Conservation (phyloP, 495 filamentous ascomycete genomes). For the Viridothelium virens region DNA sequence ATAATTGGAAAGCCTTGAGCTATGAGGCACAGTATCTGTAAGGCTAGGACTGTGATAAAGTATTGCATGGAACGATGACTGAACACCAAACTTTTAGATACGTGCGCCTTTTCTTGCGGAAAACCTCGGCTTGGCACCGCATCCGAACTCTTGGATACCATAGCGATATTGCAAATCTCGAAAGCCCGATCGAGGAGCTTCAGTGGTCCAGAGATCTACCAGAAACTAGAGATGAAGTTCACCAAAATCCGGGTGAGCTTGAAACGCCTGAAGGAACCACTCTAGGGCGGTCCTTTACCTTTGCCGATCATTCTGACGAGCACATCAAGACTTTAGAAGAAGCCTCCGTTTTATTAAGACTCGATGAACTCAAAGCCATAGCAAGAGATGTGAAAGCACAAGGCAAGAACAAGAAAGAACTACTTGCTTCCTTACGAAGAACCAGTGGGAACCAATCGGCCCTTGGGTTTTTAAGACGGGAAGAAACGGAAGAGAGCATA, state of each 20-base stretch:
- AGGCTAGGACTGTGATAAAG: conserved; percentile 27
- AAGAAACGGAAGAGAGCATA: conserved; percentile 41
- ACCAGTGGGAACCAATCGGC: conserved; percentile 66
- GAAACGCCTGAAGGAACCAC: conserved; percentile 41
- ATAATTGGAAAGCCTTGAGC: conserved; percentile 59
- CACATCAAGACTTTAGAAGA: conserved; percentile 75
- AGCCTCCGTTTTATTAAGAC: conserved; percentile 65
- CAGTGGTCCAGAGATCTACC: conserved; percentile 41
- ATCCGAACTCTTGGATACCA: conserved; percentile 68
- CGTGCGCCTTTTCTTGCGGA: conserved; percentile 87
- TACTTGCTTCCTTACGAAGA: conserved; percentile 61
- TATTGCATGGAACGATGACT: not conserved
- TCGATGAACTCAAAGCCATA: conserved; percentile 79
- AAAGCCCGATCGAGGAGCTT: conserved; percentile 54
- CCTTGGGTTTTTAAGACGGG: conserved; percentile 54
- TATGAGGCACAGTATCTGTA: conserved; percentile 93
- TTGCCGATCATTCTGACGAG: conserved; percentile 69
- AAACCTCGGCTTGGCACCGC: conserved; percentile 91
- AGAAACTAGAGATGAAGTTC: conserved; percentile 33
- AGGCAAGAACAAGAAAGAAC: conserved; percentile 81
- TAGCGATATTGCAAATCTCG: conserved; percentile 70
- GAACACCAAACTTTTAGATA: conserved; percentile 47
- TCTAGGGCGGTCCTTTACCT: conserved; percentile 52
- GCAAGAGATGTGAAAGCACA: conserved; percentile 81
- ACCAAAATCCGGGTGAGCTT: conserved; percentile 42